Percentiles rank a stretch among this genome's conserved stretches.
Conservation (phyloP, 2,329 filamentous ascomycete species). For the Nannizzia gypsea region DNA sequence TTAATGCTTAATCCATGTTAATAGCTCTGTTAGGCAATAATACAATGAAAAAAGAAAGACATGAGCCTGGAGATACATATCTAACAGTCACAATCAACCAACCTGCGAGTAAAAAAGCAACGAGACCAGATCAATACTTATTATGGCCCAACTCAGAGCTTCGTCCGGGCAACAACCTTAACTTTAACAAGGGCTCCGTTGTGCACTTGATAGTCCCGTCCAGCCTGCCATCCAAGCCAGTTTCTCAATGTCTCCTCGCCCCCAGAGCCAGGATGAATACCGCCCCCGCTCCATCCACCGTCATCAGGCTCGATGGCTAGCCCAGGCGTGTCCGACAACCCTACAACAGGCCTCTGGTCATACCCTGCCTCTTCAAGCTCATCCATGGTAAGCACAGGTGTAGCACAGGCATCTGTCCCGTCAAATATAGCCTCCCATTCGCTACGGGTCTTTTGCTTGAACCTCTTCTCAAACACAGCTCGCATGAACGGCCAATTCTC, state of each 20-base stretch:
- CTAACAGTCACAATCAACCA: too few species aligned
- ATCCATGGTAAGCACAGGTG: slow-evolving; percentile 65
- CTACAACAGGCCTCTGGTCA: slow-evolving; percentile 36
- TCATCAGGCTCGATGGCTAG: slow-evolving; percentile 46
- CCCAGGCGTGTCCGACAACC: slow-evolving; percentile 55
- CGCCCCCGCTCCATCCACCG: slow-evolving; percentile 55
- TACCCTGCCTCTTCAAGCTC: slow-evolving; percentile 55
- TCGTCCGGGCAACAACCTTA: neutral
- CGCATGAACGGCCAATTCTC: slow-evolving; percentile 57
- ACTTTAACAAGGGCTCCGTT: slow-evolving; percentile 50
- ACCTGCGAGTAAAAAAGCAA: neutral
- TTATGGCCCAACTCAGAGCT: neutral
- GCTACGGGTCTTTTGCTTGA: slow-evolving; percentile 55
- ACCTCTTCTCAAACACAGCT: slow-evolving; percentile 48
- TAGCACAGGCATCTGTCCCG: slow-evolving; percentile 81
- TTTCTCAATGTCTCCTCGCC: slow-evolving; percentile 55
- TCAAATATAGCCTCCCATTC: slow-evolving; percentile 86
- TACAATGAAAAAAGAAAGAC: neutral
- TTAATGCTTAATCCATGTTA: slow-evolving; percentile 1
- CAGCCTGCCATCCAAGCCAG: slow-evolving; percentile 70
- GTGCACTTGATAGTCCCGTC: slow-evolving; percentile 56
- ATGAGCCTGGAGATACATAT: too few species aligned
- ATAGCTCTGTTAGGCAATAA: neutral
- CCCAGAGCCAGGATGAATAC: slow-evolving; percentile 55
- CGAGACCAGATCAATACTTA: neutral